phyloP scores from a whole-genome alignment of 1,139 yeast species.

The Magnusiomyces tetraspermus region DNA sequence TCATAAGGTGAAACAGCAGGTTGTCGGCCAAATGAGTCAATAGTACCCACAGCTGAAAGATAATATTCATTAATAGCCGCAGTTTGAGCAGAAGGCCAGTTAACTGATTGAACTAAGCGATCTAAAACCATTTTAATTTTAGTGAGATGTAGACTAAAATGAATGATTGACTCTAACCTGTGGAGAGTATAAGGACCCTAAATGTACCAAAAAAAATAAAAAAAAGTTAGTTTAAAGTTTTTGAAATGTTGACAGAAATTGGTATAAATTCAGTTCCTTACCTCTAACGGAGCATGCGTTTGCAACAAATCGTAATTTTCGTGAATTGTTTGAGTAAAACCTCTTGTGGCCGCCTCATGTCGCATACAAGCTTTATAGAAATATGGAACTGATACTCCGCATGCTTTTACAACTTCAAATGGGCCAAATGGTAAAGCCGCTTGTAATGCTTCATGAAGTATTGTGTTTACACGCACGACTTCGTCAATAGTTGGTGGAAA shows the following conservation, averaged over 20 bases:
- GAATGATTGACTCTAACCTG: constrained; percentile 58
- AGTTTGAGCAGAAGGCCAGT: constrained; percentile 33
- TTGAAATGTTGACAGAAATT: constrained; percentile 6
- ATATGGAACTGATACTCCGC: constrained; percentile 74
- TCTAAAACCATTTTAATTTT: constrained; percentile 58
- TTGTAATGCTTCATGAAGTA: constrained; percentile 64
- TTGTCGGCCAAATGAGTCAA: constrained; percentile 67
- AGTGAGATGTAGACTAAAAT: constrained; percentile 62
- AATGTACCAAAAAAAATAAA: background rate
- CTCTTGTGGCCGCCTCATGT: constrained; percentile 82
- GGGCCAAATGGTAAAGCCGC: constrained; percentile 60
- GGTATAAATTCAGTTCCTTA: background rate
- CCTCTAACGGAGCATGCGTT: constrained; percentile 16
- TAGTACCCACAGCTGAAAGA: constrained; percentile 50
- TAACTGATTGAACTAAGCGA: constrained; percentile 38
- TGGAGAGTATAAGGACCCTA: constrained; percentile 39
- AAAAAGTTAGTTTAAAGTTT: constrained; percentile 22
- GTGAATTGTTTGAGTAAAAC: constrained; percentile 39
- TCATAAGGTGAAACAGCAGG: constrained; percentile 37
- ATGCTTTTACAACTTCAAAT: constrained; percentile 65
- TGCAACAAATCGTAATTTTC: constrained; percentile 16
- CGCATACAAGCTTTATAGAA: constrained; percentile 87
- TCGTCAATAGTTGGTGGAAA: constrained; percentile 96
- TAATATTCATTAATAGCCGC: constrained; percentile 39
- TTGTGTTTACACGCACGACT: constrained; percentile 77